These are phyloP conservation scores for Aschersonia sp. DNA, from an alignment of 2,329 filamentous ascomycete species.

Conservation along the genomic window DNA sequence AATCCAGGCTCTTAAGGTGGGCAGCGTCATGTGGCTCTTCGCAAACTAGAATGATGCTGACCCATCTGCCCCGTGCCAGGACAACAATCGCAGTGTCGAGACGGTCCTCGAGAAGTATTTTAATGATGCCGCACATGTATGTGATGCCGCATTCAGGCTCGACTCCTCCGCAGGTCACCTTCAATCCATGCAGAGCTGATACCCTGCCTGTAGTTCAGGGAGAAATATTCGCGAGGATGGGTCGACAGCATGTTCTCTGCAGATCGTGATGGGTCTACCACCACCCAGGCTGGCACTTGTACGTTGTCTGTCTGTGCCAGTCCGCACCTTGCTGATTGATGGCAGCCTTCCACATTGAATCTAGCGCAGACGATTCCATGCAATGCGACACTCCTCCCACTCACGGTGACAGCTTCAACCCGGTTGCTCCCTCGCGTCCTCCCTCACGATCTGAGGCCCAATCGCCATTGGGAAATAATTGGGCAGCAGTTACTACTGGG, in stretches of 20 bases:
- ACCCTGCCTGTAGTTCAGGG: constrained; percentile 23
- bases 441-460: constrained; percentile 43
- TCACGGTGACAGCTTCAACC: constrained; percentile 19
- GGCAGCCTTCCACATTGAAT: constrained; percentile 41
- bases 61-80: constrained; percentile 7
- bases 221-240: constrained; percentile 34
- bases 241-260: constrained; percentile 37
- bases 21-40: neutral
- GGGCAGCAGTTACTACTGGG: constrained; percentile 25
- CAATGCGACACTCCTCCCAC: constrained; percentile 26
- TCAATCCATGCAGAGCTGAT: neutral
- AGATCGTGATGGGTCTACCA: constrained; percentile 36
- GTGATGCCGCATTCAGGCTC: neutral
- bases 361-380: constrained; percentile 28
- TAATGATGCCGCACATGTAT: constrained; percentile 26
- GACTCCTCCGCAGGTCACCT: too few species aligned
- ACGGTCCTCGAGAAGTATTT: constrained; percentile 37
- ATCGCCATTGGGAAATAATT: constrained; percentile 39
- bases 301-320: constrained; percentile 7
- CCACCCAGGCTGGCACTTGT: constrained; percentile 29
- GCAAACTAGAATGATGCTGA: neutral
- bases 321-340: neutral
- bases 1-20: constrained; percentile 26
- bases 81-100: constrained; percentile 29
- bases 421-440: constrained; percentile 41